phyloP scores from a whole-genome alignment of 345 rosid species.

The Syzygium jambos region DNA sequence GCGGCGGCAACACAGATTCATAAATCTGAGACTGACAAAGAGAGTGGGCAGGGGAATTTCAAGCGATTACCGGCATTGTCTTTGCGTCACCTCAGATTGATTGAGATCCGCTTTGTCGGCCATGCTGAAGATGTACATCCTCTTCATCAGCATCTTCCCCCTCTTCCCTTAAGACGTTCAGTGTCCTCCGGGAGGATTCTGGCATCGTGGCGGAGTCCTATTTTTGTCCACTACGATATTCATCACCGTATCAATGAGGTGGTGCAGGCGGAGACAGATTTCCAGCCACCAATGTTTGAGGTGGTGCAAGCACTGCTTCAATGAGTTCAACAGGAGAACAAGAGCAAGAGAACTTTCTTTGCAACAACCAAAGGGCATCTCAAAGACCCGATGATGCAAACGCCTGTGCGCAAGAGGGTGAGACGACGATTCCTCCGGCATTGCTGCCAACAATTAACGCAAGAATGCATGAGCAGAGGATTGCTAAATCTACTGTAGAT shows the following conservation, averaged over 20 bases:
- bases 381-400: slow-evolving; percentile 25
- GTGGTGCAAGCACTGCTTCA: slow-evolving; percentile 93
- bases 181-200: no score
- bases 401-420: slow-evolving; percentile 35
- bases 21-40: no score
- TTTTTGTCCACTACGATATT: no score
- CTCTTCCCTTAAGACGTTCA: no score
- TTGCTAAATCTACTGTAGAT: not conserved
- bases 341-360: slow-evolving; percentile 81
- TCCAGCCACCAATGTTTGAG: slow-evolving; percentile 97
- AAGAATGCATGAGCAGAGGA: not conserved
- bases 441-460: not conserved
- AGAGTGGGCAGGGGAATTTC: no score
- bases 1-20: no score
- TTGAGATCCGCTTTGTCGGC: no score
- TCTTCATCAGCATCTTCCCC: no score
- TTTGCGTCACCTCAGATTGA: no score
- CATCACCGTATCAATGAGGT: not conserved
- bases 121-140: no score
- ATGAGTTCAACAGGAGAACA: slow-evolving; percentile 85
- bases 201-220: no score
- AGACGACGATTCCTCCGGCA: not conserved
- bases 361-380: slow-evolving; percentile 39
- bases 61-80: no score
- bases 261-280: slow-evolving; percentile 90